These are phyloP conservation scores for Arthrobotrys conoides DNA, from an alignment of 2,329 filamentous ascomycete genomes.

Conservation along the genomic window DNA sequence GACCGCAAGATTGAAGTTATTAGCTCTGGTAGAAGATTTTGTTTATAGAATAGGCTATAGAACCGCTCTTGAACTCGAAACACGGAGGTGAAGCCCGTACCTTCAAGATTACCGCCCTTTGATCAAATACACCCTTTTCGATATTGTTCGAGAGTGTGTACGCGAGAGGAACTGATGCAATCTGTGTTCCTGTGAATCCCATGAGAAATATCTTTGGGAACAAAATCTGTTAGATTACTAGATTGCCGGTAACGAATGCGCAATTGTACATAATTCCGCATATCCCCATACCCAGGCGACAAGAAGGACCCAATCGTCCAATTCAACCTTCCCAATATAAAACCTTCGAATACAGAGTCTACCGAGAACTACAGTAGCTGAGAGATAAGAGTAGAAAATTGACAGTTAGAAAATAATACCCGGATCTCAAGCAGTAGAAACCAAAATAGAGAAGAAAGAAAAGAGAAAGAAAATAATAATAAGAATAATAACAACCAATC, in stretches of 20 bases:
- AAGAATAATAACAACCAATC: no score
- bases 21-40: neutral
- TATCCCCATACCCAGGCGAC: constrained; percentile 43
- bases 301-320: constrained; percentile 43
- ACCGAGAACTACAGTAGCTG: constrained; percentile 31
- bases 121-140: neutral
- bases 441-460: no score
- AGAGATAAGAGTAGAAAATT: neutral
- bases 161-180: constrained; percentile 13
- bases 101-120: constrained; percentile 9
- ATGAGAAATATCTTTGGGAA: constrained; percentile 24
- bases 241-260: no score
- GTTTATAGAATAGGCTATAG: no score
- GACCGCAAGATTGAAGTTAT: neutral
- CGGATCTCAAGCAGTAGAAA: neutral
- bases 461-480: no score
- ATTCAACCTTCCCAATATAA: constrained; percentile 34
- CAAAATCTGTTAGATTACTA: neutral
- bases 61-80: no score
- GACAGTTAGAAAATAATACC: neutral
- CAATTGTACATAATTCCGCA: neutral
- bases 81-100: neutral
- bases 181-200: constrained; percentile 35
- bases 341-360: constrained; percentile 27
- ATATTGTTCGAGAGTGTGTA: constrained; percentile 6